Evolutionary conservation across 2,329 filamentous ascomycete species (phyloP).

Genomic region (Dactylonectria macrodidyma): DNA sequence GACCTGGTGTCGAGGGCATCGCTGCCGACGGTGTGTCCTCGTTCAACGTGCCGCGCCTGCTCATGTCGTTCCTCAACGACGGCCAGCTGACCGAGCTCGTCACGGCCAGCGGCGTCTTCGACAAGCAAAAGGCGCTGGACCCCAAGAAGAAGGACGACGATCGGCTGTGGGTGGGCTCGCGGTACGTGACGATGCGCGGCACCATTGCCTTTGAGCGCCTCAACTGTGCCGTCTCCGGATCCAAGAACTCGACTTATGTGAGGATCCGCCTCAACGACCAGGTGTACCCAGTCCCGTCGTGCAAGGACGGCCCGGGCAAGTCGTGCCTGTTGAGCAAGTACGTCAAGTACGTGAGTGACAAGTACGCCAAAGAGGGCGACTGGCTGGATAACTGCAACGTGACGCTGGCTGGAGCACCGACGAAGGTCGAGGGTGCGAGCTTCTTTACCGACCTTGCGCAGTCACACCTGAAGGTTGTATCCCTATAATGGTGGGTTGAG

Average conservation of each 20-base stretch:
- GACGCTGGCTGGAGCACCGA: constrained; percentile 57
- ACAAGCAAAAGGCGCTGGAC: constrained; percentile 66
- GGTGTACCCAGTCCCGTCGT: constrained; percentile 71
- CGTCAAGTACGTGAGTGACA: constrained; percentile 49
- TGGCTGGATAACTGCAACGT: constrained; percentile 66
- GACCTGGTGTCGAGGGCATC: constrained; percentile 65
- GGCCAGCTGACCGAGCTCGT: constrained; percentile 76
- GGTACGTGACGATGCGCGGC: constrained; percentile 74
- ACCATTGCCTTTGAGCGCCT: constrained; percentile 76
- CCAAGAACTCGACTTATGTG: constrained; percentile 60
- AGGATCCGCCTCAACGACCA: constrained; percentile 73
- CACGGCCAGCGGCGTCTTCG: constrained; percentile 73
- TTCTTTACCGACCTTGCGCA: constrained; percentile 64
- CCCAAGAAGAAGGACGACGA: constrained; percentile 61
- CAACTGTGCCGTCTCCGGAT: constrained; percentile 59
- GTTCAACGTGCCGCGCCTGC: constrained; percentile 68
- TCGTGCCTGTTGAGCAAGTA: constrained; percentile 66
- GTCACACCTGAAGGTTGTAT: constrained; percentile 51
- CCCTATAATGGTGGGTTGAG: background rate
- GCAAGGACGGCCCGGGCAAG: constrained; percentile 68
- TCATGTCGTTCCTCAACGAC: constrained; percentile 76
- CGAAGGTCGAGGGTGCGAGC: constrained; percentile 61
- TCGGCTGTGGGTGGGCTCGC: constrained; percentile 68
- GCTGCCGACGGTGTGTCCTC: constrained; percentile 58
- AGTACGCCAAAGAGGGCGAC: constrained; percentile 60